These are phyloP conservation scores for Juglanconis sp. DNA, from an alignment of 2,329 filamentous ascomycete genomes.

Conservation along the genomic window DNA sequence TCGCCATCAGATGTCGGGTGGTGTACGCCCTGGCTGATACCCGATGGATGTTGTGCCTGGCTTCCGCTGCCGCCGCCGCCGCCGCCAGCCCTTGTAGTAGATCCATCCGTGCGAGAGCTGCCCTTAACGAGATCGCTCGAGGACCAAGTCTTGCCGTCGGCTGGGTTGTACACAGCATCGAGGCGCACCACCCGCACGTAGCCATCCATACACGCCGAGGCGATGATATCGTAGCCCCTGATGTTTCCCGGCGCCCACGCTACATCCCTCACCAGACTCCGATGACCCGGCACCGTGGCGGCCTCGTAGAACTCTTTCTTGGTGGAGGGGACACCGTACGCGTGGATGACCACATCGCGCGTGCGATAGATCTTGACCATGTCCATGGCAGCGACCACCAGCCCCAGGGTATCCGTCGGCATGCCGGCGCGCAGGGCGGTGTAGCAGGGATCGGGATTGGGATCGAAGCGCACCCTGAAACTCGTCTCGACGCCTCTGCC, in stretches of 20 bases:
- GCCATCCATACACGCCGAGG: constrained; percentile 90
- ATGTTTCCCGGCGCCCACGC: constrained; percentile 92
- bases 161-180: constrained; percentile 52
- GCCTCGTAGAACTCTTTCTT: constrained; percentile 82
- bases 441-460: constrained; percentile 78
- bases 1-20: constrained; percentile 46
- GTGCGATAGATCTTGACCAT: constrained; percentile 81
- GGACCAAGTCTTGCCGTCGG: constrained; percentile 50
- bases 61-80: constrained; percentile 2
- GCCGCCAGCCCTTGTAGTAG: constrained; percentile 13
- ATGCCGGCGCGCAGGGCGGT: constrained; percentile 77
- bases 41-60: constrained; percentile 39
- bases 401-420: constrained; percentile 69
- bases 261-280: constrained; percentile 78
- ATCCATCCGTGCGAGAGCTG: constrained; percentile 19
- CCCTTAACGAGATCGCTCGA: constrained; percentile 41
- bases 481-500: constrained; percentile 79
- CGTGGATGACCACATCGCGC: constrained; percentile 51
- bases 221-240: constrained; percentile 83
- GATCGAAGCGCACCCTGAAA: constrained; percentile 85
- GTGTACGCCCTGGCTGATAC: constrained; percentile 51
- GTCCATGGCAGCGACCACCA: constrained; percentile 86
- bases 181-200: constrained; percentile 84
- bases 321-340: constrained; percentile 51
- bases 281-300: constrained; percentile 69